Evolutionary conservation across 768 basidiomycete species (phyloP), one percentile per base, ranked within the genome.

Genomic region (Scleroderma bovista): DNA sequence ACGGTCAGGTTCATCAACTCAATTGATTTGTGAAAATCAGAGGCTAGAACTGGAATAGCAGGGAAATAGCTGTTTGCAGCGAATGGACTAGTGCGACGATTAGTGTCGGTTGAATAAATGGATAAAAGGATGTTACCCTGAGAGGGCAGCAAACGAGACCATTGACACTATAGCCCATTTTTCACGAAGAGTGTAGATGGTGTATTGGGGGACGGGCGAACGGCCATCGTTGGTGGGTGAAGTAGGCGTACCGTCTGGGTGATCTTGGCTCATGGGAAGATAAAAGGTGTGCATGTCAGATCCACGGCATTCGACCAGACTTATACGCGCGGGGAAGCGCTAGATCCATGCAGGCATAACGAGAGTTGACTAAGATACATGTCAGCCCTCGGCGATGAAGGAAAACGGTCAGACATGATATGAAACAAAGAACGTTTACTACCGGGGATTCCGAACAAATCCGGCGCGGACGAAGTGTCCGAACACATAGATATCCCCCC

Each of bases 1-100:
- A 89, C 83, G 6, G 87, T 88, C 31, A 90, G 61, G 60, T 88
- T 88, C 42, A 89, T 88, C 4, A 81, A 70, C 58, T 86, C 84
- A 4, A 75, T 75, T 0, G 81, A 78, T 50, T 79, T 77, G 54
- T 81, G 62, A 58, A 92, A 79, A 2, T 66, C 74, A 8, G 55
- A 52, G 0, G 81, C 72, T 16, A 92, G 66, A 0, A 76, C 72
- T 0, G 87, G 89, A 33, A 92, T 83, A 11, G 82, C 84, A 2
- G 88, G 88, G 44, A 86, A 79, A 58, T 87, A 89, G 46, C 87
- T 84, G 51, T 81, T 86, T 1, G 85, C 75, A 0, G 85, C 83
- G 8, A 88, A 67, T 0, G 84, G 83, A 56, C 81, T 83, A 39
- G 5, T 37, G 48, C n/a, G n/a, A 9, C 3, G 15, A n/a, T 43